Base-by-base conservation (phyloP, 2,329 filamentous ascomycete species). In the Hypoxylon sp. region DNA sequence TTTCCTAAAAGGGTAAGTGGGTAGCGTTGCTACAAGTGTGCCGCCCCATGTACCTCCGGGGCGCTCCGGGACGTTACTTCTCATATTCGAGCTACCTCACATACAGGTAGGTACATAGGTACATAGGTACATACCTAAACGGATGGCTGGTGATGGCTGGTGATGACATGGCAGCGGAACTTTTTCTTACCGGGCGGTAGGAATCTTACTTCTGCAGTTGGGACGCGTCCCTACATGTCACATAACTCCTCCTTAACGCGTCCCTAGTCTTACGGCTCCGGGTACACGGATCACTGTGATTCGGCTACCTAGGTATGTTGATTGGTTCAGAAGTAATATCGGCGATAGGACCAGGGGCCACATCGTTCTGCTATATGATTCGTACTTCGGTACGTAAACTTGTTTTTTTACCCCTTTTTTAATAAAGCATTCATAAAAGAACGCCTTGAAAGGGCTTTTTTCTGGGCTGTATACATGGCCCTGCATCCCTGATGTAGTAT, bases 1-100 rank as follows among this genome's bases (percentile, higher is more conserved):
- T 63, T 65, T 48, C 65, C 55, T 61, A 65, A 66, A 58, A 13
- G 57, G 51, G 61, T 57, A 70, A 68, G 60, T 70, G 64, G 63
- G 55, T 33, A 53, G n/a, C 22, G 17, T 60, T 33, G 29, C 44
- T 52, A 55, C 44, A 47, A 55, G 48, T n/a, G 47, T 13, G 33
- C 3, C 14, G 53, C 39, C 42, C 54, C 51, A 56, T 44, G 31
- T 17, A 57, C 13, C 26, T 37, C 58, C 68, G 65, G 65, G 50
- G 61, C 55, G 58, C 48, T 19, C 46, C 64, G 65, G 65, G 42
- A 65, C 47, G 48, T 35, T 46, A 51, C 22, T 42, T 24, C 57
- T 19, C n/a, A 52, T 22, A 14, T 11, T 44, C 39, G 17, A 44
- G 17, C 22, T 42, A 17, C 3, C 13, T 4, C 11, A 44, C 39